Conservation (phyloP, 2,329 filamentous ascomycete species). For the Clonostachys rosea region DNA sequence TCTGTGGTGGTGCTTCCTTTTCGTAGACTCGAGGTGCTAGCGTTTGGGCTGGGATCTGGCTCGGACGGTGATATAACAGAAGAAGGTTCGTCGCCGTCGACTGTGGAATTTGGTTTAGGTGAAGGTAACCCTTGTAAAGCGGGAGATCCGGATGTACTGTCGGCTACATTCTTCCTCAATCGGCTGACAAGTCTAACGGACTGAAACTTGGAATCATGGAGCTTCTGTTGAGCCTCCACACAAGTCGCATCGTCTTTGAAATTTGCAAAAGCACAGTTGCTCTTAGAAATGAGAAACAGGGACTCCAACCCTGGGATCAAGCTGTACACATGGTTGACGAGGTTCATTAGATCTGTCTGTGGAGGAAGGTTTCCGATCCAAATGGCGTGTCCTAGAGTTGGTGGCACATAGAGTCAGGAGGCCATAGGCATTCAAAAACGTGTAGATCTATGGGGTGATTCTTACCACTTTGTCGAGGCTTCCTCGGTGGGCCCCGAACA, state of each 20-base stretch:
- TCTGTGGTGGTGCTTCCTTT: background rate
- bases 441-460: slow-evolving; percentile 2
- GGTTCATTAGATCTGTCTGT: slow-evolving; percentile 71
- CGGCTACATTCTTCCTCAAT: slow-evolving; percentile 52
- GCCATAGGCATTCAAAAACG: slow-evolving; percentile 3
- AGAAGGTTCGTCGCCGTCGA: background rate
- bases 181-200: slow-evolving; percentile 83
- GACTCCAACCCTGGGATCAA: slow-evolving; percentile 79
- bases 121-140: slow-evolving; percentile 12
- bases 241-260: slow-evolving; percentile 80
- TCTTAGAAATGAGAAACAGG: slow-evolving; percentile 91
- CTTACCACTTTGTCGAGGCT: slow-evolving; percentile 57
- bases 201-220: slow-evolving; percentile 89
- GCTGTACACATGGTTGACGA: slow-evolving; percentile 88
- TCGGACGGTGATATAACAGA: background rate
- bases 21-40: no score
- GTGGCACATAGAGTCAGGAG: slow-evolving; percentile 3
- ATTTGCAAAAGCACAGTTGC: slow-evolving; percentile 96
- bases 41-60: background rate
- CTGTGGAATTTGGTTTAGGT: background rate
- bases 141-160: slow-evolving; percentile 41
- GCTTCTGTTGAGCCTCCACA: slow-evolving; percentile 69
- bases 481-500: slow-evolving; percentile 26
- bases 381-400: slow-evolving; percentile 67
- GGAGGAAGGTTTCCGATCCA: slow-evolving; percentile 95